Conservation (phyloP, 2,329 filamentous ascomycete species). For the Ophiosphaerella narmari region DNA sequence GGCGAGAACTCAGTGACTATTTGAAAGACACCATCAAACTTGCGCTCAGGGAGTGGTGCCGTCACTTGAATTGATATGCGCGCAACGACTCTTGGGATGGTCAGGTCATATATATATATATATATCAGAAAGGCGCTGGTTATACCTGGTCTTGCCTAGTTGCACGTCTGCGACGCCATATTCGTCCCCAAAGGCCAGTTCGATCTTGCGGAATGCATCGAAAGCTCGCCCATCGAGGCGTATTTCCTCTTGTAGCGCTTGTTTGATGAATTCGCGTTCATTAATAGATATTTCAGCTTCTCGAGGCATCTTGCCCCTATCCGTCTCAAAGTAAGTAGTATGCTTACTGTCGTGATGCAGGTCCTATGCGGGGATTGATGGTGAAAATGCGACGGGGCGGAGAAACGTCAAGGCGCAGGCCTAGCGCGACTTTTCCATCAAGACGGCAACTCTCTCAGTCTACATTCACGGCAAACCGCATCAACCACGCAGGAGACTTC, state of each 20-base stretch:
- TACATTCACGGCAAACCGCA: constrained; percentile 7
- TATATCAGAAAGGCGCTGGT: not conserved
- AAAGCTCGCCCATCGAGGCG: constrained; percentile 83
- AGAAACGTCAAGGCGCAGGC: constrained; percentile 19
- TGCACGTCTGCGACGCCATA: constrained; percentile 87
- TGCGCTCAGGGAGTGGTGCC: constrained; percentile 82
- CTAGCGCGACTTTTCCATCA: constrained; percentile 17
- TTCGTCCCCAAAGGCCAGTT: constrained; percentile 84
- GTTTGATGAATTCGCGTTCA: constrained; percentile 82
- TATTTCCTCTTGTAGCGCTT: constrained; percentile 79
- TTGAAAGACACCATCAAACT: constrained; percentile 93
- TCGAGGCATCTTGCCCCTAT: constrained; percentile 72
- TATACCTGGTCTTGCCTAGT: constrained; percentile 86
- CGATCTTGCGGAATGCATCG: constrained; percentile 77
- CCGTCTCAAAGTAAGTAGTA: not conserved
- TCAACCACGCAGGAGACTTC: constrained; percentile 34
- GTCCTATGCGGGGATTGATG: not conserved
- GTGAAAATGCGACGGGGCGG: constrained; percentile 35
- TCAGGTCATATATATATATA: constrained; percentile 16
- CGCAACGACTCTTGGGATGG: constrained; percentile 69
- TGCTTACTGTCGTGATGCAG: constrained; percentile 11
- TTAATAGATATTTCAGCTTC: constrained; percentile 89
- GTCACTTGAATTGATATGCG: constrained; percentile 88
- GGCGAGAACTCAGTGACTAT: constrained; percentile 90
- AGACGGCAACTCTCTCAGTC: constrained; percentile 17